Evolutionary conservation across 179 eudicot species (phyloP), one percentile per base, ranked within the genome.

Genomic region (Beta macrorhiza): DNA sequence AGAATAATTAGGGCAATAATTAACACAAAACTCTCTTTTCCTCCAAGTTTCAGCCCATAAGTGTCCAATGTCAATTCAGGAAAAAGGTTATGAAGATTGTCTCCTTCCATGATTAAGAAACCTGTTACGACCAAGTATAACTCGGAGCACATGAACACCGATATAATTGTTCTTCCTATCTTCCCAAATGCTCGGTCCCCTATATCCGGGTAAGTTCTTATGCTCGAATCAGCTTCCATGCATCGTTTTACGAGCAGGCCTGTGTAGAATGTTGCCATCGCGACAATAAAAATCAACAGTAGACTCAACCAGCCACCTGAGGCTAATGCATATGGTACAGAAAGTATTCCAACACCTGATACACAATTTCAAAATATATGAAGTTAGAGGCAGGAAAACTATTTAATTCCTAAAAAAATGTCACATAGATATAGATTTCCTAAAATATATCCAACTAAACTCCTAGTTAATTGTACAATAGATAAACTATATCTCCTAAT

Each of bases 291-390:
- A 7, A 95, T 84, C 20, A 90, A 80, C 2, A 82, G 6, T 44
- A 95, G 74, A 83, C 97, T 91, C 20, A 90, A 59, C 97, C 97
- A 95, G 32, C 98, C 98, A 56, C 97, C 91, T 12, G 92, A 88
- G 47, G 98, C 80, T 55, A 95, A 77, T 9, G 97, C 97, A 62
- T 89, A 93, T 71, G 97, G 95, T 57, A 92, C 80, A 17, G 97
- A 92, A 10, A 95, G 80, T 74, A 95, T 89, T 52, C 97, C 97
- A 9, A 90, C 89, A 12, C 98, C 97, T 93, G 85, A 61, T 15
- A 17, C 51, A 47, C 51, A 47, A 7, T 47, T 47, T 5, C 51
- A 47, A 5, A 47, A 47, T 47, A 47, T 47, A 47, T 5, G 51
- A 47, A 47, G 51, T 47, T 47, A 47, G 51, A 47, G 51, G 58